Evolutionary conservation across 768 basidiomycete genomes (phyloP).

Genomic region (Hygrophorus pudorinus): DNA sequence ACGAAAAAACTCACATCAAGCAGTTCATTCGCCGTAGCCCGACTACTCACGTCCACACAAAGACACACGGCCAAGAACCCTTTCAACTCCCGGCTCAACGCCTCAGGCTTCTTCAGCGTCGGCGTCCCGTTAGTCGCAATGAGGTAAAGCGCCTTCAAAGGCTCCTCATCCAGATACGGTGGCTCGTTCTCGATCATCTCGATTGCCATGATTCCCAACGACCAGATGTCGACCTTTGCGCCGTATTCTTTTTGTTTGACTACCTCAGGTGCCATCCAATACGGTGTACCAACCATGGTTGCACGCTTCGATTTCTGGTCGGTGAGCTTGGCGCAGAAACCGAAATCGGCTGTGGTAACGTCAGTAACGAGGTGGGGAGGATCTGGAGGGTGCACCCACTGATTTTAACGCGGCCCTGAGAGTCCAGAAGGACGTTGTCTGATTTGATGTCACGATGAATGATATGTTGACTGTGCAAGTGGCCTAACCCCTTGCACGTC

Average conservation of each 20-base stretch:
- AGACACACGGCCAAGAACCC: slow-evolving; percentile 95
- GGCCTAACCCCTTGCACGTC: slow-evolving; percentile 94
- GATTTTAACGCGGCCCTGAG: slow-evolving; percentile 91
- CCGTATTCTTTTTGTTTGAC: slow-evolving; percentile 97
- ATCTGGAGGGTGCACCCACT: slow-evolving; percentile 46
- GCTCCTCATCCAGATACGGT: slow-evolving; percentile 92
- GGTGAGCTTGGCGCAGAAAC: slow-evolving; percentile 92
- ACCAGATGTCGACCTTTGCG: slow-evolving; percentile 96
- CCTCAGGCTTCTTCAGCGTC: slow-evolving; percentile 93
- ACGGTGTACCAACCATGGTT: slow-evolving; percentile 97
- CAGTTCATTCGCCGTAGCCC: slow-evolving; percentile 83
- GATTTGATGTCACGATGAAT: slow-evolving; percentile 98
- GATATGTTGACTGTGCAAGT: slow-evolving; percentile 88
- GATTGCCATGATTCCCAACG: slow-evolving; percentile 95
- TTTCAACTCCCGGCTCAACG: slow-evolving; percentile 86
- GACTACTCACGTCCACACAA: slow-evolving; percentile 91
- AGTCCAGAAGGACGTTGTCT: slow-evolving; percentile 90
- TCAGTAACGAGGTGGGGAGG: not conserved
- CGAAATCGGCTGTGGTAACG: slow-evolving; percentile 70
- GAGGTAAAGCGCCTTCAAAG: slow-evolving; percentile 85
- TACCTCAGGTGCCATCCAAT: slow-evolving; percentile 99
- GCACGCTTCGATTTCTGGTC: slow-evolving; percentile 96
- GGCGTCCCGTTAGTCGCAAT: slow-evolving; percentile 99
- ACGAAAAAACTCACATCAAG: slow-evolving; percentile 50
- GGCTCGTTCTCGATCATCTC: slow-evolving; percentile 99